Percentiles rank a stretch among this genome's conserved stretches.
Evolutionary conservation across 805 yeast genomes (phyloP).

Genomic region (Sungouiella thailandica): DNA sequence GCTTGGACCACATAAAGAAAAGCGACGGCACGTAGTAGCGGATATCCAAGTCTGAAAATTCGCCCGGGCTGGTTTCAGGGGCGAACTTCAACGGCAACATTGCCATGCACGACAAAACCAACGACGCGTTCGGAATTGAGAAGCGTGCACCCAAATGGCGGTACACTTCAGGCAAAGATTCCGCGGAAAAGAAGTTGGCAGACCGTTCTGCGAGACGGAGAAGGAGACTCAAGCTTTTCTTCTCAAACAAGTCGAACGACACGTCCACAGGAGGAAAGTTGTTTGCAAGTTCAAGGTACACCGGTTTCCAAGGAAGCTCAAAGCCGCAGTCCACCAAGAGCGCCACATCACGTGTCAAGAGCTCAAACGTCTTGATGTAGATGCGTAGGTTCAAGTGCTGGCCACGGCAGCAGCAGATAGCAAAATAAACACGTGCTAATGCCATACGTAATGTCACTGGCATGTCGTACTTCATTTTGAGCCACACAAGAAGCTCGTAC

Average conservation of each 20-base stretch:
- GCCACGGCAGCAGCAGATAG: slow-evolving; percentile 67
- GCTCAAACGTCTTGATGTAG: slow-evolving; percentile 57
- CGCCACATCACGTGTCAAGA: slow-evolving; percentile 44
- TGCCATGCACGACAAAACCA: slow-evolving; percentile 49
- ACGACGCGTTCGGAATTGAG: slow-evolving; percentile 48
- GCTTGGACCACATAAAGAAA: slow-evolving; percentile 67
- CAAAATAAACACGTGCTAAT: slow-evolving; percentile 65
- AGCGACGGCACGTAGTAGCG: slow-evolving; percentile 59
- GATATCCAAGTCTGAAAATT: slow-evolving; percentile 30
- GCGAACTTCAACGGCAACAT: slow-evolving; percentile 46
- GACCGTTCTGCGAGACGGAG: slow-evolving; percentile 51
- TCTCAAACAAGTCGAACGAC: slow-evolving; percentile 43
- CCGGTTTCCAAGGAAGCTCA: slow-evolving; percentile 46
- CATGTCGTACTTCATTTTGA: slow-evolving; percentile 72
- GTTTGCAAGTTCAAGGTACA: slow-evolving; percentile 32
- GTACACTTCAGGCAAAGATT: slow-evolving; percentile 47
- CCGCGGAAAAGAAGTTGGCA: slow-evolving; percentile 47
- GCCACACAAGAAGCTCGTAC: slow-evolving; percentile 72
- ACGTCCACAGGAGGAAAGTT: slow-evolving; percentile 35
- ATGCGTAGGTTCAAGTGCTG: slow-evolving; percentile 57
- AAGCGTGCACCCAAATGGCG: slow-evolving; percentile 47
- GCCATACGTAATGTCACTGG: slow-evolving; percentile 61
- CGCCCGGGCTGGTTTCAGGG: slow-evolving; percentile 17
- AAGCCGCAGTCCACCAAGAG: slow-evolving; percentile 40
- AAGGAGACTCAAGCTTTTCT: slow-evolving; percentile 43